A percentile compares a stretch with the other conserved stretches of the same genome.
phyloP scores from a whole-genome alignment of 2,329 filamentous ascomycete genomes.

The Teratosphaeria epicoccoides region DNA sequence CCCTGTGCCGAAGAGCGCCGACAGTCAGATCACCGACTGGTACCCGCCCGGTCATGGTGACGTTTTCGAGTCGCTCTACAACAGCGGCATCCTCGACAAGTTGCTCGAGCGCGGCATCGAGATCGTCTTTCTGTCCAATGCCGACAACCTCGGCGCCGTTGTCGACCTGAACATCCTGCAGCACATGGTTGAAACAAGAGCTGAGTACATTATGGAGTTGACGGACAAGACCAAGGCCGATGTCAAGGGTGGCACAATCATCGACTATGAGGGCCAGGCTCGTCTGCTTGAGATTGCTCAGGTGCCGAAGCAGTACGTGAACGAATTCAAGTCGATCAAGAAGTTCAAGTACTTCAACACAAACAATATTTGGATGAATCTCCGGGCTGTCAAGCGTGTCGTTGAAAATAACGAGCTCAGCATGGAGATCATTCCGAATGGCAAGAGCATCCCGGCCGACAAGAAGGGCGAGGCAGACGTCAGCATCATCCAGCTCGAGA shows the following conservation, averaged over 20 bases:
- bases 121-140: slow-evolving; percentile 97
- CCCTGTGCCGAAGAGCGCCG: slow-evolving; percentile 79
- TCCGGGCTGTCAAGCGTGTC: slow-evolving; percentile 93
- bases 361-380: slow-evolving; percentile 99
- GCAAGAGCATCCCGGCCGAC: slow-evolving; percentile 95
- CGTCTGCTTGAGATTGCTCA: slow-evolving; percentile 97
- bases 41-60: slow-evolving; percentile 98
- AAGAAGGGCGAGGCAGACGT: slow-evolving; percentile 99
- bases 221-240: slow-evolving; percentile 99
- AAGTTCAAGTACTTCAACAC: slow-evolving; percentile 99
- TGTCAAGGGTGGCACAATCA: slow-evolving; percentile 99
- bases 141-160: slow-evolving; percentile 95
- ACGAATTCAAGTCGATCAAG: slow-evolving; percentile 99
- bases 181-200: slow-evolving; percentile 96
- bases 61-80: slow-evolving; percentile 98
- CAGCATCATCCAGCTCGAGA: slow-evolving; percentile 96
- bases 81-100: slow-evolving; percentile 95
- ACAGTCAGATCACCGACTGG: slow-evolving; percentile 90
- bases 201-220: slow-evolving; percentile 99
- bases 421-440: slow-evolving; percentile 99
- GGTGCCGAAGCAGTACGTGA: slow-evolving; percentile 98
- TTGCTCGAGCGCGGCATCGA: slow-evolving; percentile 91
- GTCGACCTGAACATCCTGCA: slow-evolving; percentile 96
- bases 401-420: slow-evolving; percentile 97
- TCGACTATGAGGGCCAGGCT: slow-evolving; percentile 95